A percentile compares a stretch with the other conserved stretches of the same genome.
phyloP scores from a whole-genome alignment of 306 rosid species.

The Cicer bijugum region DNA sequence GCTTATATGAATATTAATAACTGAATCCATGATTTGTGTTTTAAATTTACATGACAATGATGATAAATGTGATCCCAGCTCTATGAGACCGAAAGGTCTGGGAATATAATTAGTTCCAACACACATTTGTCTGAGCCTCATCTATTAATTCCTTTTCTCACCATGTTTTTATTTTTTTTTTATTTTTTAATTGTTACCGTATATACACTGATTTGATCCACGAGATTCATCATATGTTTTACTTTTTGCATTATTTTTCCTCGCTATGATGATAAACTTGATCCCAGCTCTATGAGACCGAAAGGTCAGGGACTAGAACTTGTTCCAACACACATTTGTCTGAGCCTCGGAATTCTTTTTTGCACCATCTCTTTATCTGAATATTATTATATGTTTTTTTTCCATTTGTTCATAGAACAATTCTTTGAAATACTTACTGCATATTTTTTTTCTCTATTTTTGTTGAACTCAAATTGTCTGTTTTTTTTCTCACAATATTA shows the following conservation, averaged over 20 bases:
- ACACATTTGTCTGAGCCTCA: constrained; percentile 53
- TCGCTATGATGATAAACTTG: neutral
- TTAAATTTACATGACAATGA: constrained; percentile 44
- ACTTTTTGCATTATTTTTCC: neutral
- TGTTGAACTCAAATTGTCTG: neutral
- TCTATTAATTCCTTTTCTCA: neutral
- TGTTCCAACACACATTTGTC: constrained; percentile 15
- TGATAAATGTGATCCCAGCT: constrained; percentile 62
- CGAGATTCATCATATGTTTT: neutral
- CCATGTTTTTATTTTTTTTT: neutral
- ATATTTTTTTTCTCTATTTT: neutral
- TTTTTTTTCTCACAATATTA: neutral
- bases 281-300: constrained; percentile 34
- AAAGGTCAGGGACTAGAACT: neutral
- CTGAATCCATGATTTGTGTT: neutral
- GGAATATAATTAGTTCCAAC: constrained; percentile 46
- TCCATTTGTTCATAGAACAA: no score
- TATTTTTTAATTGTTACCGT: neutral
- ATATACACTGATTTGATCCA: neutral
- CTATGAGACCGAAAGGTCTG: constrained; percentile 51
- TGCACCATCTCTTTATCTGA: neutral
- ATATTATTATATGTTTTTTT: neutral
- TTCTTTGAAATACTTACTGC: no score
- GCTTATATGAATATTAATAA: neutral
- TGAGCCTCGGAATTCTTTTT: neutral